Base-by-base conservation (phyloP, 169 alveolate genomes). In the Plasmodium vivax region DNA sequence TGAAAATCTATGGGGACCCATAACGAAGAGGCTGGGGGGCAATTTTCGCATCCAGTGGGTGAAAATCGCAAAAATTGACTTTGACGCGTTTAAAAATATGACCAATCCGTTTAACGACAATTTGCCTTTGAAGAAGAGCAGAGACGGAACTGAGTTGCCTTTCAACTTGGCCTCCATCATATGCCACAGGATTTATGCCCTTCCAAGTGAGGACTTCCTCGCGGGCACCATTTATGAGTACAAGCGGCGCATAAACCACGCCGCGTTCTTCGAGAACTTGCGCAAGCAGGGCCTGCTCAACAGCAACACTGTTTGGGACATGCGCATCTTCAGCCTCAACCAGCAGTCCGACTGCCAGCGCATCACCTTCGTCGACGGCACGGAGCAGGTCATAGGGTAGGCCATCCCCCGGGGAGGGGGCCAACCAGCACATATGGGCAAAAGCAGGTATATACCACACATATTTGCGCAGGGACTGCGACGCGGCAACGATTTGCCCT, bases 41-140 rank as follows among this genome's bases (percentile, higher is more conserved):
- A 97, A 97, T 95, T 97, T 97, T 88, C 96, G 98, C n/a, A 96
- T 97, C 34, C 96, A 94, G 84, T 97, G 98, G 98, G 92, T 97
- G 34, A 96, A 96, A 77, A 97, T 94, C 82, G 96, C 97, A 41
- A 87, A 95, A 47, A 91, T 96, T 51, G 97, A 96, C 72, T 97
- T 97, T 85, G 98, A 96, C 41, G 95, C 81, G 58, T 92, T 97
- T 72, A 95, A 95, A 56, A 82, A 85, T 74, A 88, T 97, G 62
- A 83, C 87, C 19, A 97, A 96, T 85, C 97, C 98, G n/a, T 96
- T 83, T 94, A 97, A 97, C 81, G 95, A 96, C 19, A 95, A 97
- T 82, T 85, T 90, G 77, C 98, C 98, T 14, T 93, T 97, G 41
- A 96, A 96, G 68, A 97, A 96, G 82, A 95, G 97, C 32, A 73